These are phyloP conservation scores for Medicago lupulina DNA, from an alignment of 306 rosid species.

Conservation along the genomic window DNA sequence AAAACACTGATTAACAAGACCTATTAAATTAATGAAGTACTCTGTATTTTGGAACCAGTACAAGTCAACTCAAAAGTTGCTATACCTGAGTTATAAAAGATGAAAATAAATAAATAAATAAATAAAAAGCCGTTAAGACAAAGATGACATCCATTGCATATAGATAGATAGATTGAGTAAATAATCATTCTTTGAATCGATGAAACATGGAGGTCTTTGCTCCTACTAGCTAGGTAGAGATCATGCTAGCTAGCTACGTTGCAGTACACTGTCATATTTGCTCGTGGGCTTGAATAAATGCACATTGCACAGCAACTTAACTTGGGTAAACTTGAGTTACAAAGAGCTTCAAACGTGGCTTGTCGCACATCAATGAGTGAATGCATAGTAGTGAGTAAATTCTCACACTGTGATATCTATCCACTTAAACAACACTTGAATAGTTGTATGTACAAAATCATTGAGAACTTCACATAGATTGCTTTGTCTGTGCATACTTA, in stretches of 20 bases:
- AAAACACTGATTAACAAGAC: no score
- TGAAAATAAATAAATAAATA: no score
- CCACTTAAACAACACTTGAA: conserved; percentile 2
- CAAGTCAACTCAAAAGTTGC: no score
- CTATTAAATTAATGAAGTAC: no score
- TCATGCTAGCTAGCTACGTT: not conserved
- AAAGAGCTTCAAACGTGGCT: conserved; percentile 42
- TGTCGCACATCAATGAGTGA: conserved; percentile 16
- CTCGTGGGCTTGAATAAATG: conserved; percentile 12
- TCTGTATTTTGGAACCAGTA: no score
- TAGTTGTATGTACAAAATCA: conserved; percentile 26
- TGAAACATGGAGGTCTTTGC: not conserved
- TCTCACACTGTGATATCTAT: not conserved
- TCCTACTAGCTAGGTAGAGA: not conserved
- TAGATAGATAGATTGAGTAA: not conserved
- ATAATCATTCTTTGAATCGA: not conserved
- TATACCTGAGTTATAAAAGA: no score
- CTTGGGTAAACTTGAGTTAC: conserved; percentile 21
- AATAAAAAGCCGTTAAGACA: not conserved
- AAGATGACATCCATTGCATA: not conserved
- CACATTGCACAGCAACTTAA: conserved; percentile 2
- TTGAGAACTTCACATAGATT: conserved; percentile 1
- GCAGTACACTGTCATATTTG: not conserved
- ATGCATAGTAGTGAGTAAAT: not conserved
- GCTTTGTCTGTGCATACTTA: not conserved